Conservation (phyloP, 169 alveolate genomes). For the Pseudocohnilembus persalinus region DNA sequence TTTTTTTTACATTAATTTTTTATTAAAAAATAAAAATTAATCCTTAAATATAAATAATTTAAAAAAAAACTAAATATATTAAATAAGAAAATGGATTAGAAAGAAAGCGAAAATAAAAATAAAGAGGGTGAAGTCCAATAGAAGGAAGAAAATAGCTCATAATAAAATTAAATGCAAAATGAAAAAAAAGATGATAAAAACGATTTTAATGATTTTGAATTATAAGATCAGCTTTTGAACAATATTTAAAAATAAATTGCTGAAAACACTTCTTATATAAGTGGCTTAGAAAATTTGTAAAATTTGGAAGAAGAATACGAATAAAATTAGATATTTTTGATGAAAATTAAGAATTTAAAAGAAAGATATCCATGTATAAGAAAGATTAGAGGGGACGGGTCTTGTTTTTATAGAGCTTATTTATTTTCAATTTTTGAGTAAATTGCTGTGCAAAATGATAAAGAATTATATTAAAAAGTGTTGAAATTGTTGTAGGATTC, state of each 20-base stretch:
- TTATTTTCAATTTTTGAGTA: constrained; percentile 61
- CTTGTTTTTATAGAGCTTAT: constrained; percentile 71
- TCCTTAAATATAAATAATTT: not conserved
- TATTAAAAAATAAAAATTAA: no score
- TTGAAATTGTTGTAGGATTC: constrained; percentile 31
- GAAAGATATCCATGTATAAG: constrained; percentile 45
- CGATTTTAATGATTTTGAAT: constrained; percentile 16
- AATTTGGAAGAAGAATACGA: constrained; percentile 34
- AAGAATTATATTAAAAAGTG: constrained; percentile 23
- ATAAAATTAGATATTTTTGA: constrained; percentile 29
- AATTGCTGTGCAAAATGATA: constrained; percentile 24
- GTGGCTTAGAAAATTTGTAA: constrained; percentile 2
- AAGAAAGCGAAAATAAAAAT: not conserved
- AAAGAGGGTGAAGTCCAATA: not conserved
- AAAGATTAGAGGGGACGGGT: constrained; percentile 69
- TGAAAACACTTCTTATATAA: constrained; percentile 29
- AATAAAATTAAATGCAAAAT: no score
- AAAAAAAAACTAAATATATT: no score
- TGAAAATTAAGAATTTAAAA: constrained; percentile 40
- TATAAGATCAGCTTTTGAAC: constrained; percentile 21
- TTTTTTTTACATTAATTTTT: no score
- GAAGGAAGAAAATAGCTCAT: not conserved
- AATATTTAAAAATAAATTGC: constrained; percentile 43
- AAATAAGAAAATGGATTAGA: not conserved
- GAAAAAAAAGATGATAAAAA: not conserved